phyloP scores from a whole-genome alignment of 192 early-diverging fungal species.

The Gigaspora rosea region DNA sequence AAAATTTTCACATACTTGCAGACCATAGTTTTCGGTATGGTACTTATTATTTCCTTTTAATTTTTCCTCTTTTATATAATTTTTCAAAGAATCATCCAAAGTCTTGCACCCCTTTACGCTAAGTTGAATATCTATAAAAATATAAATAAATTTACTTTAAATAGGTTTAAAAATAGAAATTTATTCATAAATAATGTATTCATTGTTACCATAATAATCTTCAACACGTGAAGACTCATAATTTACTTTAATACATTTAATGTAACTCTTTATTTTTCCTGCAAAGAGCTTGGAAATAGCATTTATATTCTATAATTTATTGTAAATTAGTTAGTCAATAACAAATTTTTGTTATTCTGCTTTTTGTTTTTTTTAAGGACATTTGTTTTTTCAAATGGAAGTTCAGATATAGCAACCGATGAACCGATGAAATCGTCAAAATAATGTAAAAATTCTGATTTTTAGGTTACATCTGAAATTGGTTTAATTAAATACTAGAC shows the following conservation, averaged over 20 bases:
- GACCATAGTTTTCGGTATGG: constrained; percentile 84
- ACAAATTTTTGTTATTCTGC: neutral
- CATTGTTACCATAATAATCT: constrained; percentile 80
- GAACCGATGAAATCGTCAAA: too few relatives aligned
- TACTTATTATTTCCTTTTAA: constrained; percentile 98
- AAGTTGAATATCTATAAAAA: constrained; percentile 83
- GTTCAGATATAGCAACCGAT: too few relatives aligned
- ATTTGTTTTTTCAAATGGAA: too few relatives aligned
- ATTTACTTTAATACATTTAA: constrained; percentile 92
- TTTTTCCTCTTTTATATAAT: constrained; percentile 88
- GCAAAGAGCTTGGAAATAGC: constrained; percentile 88
- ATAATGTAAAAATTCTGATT: too few relatives aligned
- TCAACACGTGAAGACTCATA: constrained; percentile 94
- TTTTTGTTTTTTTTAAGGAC: neutral
- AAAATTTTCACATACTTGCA: constrained; percentile 56
- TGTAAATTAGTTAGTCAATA: neutral
- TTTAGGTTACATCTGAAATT: too few relatives aligned
- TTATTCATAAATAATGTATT: neutral
- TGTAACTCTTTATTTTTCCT: constrained; percentile 97
- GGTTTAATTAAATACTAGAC: too few relatives aligned
- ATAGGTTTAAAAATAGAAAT: neutral
- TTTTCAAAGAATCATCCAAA: constrained; percentile 84
- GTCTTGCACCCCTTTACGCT: constrained; percentile 94
- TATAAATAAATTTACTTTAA: neutral
- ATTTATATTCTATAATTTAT: constrained; percentile 62